phyloP scores from a whole-genome alignment of 2,329 filamentous ascomycete genomes.

The Colletotrichum sp. region DNA sequence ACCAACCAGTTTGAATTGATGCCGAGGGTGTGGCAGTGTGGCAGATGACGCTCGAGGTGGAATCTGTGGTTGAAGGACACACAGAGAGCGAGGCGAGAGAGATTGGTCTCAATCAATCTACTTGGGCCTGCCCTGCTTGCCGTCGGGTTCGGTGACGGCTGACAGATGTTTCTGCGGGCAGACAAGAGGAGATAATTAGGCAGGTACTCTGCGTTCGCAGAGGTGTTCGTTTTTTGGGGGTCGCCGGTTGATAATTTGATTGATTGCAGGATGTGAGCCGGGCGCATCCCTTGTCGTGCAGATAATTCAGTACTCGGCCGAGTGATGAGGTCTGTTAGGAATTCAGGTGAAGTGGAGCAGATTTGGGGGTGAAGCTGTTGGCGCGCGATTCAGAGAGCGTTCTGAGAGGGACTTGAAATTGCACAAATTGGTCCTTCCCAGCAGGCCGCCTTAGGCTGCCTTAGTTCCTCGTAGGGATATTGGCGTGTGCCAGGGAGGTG shows the following conservation, averaged over 20 bases:
- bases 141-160: not conserved
- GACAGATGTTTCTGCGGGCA: not conserved
- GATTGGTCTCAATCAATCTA: not conserved
- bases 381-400: slow-evolving; percentile 9
- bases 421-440: not conserved
- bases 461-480: not conserved
- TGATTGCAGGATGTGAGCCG: slow-evolving; percentile 15
- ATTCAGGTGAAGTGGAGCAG: slow-evolving; percentile 21
- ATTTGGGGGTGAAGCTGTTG: slow-evolving; percentile 7
- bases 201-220: not conserved
- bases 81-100: not conserved
- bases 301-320: slow-evolving; percentile 22
- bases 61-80: not conserved
- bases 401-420: not conserved
- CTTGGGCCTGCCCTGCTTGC: not conserved
- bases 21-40: not conserved
- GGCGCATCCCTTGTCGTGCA: slow-evolving; percentile 4
- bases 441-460: not conserved
- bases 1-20: not conserved
- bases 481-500: not conserved
- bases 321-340: slow-evolving; percentile 21
- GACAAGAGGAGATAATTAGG: not conserved
- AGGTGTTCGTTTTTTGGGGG: not conserved
- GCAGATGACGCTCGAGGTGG: not conserved
- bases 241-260: not conserved